A percentile compares a stretch with the other conserved stretches of the same genome.
phyloP scores from a whole-genome alignment of 352 stramenopile genomes.

The Phytopythium aichiense region DNA sequence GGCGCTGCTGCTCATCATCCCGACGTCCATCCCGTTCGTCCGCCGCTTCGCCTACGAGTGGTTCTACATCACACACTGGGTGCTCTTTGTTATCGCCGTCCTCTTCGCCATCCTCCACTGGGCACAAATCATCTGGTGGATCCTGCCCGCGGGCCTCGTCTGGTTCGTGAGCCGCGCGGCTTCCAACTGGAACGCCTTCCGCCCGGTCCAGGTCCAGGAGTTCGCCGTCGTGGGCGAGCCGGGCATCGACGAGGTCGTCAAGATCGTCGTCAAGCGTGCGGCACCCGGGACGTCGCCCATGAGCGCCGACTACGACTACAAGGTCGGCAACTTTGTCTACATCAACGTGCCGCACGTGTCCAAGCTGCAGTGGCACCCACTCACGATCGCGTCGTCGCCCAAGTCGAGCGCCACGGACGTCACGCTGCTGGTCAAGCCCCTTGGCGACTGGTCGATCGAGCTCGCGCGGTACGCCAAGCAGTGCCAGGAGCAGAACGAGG shows the following conservation, averaged over 20 bases:
- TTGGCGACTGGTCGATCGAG: conserved; percentile 43
- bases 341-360: conserved; percentile 48
- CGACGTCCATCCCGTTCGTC: conserved; percentile 46
- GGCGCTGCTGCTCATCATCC: conserved; percentile 49
- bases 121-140: conserved; percentile 58
- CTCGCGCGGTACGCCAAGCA: conserved; percentile 37
- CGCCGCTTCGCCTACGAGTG: conserved; percentile 50
- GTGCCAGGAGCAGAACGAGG: conserved; percentile 21
- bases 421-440: conserved; percentile 43
- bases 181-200: conserved; percentile 41
- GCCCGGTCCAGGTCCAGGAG: conserved; percentile 31
- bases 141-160: conserved; percentile 39
- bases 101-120: conserved; percentile 57
- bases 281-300: conserved; percentile 26
- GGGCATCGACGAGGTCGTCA: conserved; percentile 32
- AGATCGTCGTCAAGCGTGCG: conserved; percentile 39
- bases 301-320: conserved; percentile 34
- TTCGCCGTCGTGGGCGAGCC: conserved; percentile 24
- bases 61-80: conserved; percentile 60
- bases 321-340: conserved; percentile 53
- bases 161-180: conserved; percentile 50
- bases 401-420: conserved; percentile 31
- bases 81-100: conserved; percentile 48
- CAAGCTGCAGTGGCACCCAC: conserved; percentile 52
- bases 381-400: conserved; percentile 52